These are phyloP conservation scores for Barbatosphaeria neglecta DNA, from an alignment of 495 filamentous ascomycete genomes.

Conservation along the genomic window DNA sequence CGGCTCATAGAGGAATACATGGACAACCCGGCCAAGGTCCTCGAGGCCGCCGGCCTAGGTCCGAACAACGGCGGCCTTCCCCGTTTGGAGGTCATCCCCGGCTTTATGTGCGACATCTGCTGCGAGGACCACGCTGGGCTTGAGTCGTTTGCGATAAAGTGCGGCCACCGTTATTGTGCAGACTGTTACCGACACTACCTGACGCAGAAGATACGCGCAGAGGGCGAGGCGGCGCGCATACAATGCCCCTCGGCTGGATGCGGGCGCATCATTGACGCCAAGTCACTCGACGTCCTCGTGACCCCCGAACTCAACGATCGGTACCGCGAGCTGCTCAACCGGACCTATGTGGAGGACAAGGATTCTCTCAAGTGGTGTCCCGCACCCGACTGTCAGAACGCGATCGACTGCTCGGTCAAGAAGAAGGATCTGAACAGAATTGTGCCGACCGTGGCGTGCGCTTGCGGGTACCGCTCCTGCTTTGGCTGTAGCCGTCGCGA, in stretches of 20 bases:
- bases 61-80: conserved; percentile 49
- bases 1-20: conserved; percentile 89
- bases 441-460: conserved; percentile 80
- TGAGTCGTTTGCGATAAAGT: conserved; percentile 90
- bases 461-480: conserved; percentile 78
- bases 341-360: conserved; percentile 95
- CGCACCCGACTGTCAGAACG: conserved; percentile 87
- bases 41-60: conserved; percentile 81
- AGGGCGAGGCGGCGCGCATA: conserved; percentile 90
- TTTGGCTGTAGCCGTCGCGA: conserved; percentile 91
- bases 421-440: conserved; percentile 69
- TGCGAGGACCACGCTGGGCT: conserved; percentile 75
- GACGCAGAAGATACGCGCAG: conserved; percentile 79
- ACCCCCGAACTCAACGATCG: conserved; percentile 59
- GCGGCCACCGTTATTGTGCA: conserved; percentile 89
- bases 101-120: conserved; percentile 90
- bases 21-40: conserved; percentile 61
- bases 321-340: conserved; percentile 75
- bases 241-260: conserved; percentile 84
- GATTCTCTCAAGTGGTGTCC: conserved; percentile 95
- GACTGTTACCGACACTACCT: conserved; percentile 90
- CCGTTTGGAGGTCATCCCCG: conserved; percentile 54
- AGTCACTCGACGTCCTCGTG: conserved; percentile 74
- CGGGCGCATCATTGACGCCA: conserved; percentile 82
- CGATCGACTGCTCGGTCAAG: conserved; percentile 78